These are phyloP conservation scores for Aristolochia californica DNA, from an alignment of 164 flowering plant genomes.

Conservation along the genomic window DNA sequence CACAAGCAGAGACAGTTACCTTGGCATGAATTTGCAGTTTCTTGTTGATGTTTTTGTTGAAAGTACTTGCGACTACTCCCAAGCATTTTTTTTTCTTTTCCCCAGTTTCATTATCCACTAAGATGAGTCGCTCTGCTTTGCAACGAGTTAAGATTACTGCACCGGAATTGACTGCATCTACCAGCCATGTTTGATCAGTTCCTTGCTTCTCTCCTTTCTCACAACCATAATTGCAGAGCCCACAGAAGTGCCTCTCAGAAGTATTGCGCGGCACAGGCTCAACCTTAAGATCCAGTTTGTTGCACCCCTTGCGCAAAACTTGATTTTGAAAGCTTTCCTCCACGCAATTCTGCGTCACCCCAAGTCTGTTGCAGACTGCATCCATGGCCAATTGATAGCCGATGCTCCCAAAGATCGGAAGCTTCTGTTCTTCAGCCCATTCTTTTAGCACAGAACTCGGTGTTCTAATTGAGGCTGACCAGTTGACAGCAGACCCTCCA, in stretches of 20 bases:
- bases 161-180: constrained; percentile 53
- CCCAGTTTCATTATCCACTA: constrained; percentile 24
- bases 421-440: constrained; percentile 36
- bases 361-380: constrained; percentile 40
- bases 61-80: constrained; percentile 40
- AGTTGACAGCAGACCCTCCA: constrained; percentile 69
- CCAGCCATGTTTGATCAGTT: constrained; percentile 64
- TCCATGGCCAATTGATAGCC: constrained; percentile 59
- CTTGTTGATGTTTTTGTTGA: constrained; percentile 21
- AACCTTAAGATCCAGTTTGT: constrained; percentile 42
- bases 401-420: constrained; percentile 27
- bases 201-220: constrained; percentile 52
- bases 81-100: constrained; percentile 28
- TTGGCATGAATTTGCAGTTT: constrained; percentile 49
- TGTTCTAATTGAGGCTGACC: constrained; percentile 67
- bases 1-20: constrained; percentile 63
- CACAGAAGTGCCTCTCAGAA: constrained; percentile 53
- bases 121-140: constrained; percentile 50
- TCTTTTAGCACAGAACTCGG: constrained; percentile 38
- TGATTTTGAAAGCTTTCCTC: constrained; percentile 63
- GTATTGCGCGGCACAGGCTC: constrained; percentile 51
- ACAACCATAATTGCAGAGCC: constrained; percentile 61
- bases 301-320: constrained; percentile 54
- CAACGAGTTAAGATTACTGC: constrained; percentile 69
- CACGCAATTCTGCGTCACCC: constrained; percentile 41